Evolutionary conservation across 495 filamentous ascomycete species (phyloP), one percentile per base, ranked within the genome.

Genomic region (Tuber aestivum): DNA sequence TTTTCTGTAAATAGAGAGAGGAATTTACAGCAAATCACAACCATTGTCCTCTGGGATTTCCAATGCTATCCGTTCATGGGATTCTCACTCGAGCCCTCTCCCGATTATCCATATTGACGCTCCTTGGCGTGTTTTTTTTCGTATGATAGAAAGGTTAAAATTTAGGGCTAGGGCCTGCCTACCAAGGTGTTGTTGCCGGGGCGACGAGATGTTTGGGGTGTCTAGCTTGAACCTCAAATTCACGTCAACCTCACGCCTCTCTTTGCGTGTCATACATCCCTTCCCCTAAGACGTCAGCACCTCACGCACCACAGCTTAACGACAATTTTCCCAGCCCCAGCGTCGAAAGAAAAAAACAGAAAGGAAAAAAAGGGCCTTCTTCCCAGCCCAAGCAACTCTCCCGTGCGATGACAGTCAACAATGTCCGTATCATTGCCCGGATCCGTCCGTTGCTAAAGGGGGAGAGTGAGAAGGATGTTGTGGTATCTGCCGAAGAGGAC

Each of bases 371-470:
- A n/a, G 65, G 65, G 65, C 74, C 74, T 65, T 72, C 50, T 56
- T 23, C 68, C 35, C 32, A 56, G 70, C 70, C 70, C 76, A 41
- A 56, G 70, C 41, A 20, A 21, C 56, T 14, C 56, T 37, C 2
- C 40, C 20, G 70, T 41, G 45, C 70, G 2, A 27, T 71, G 16
- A 69, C 72, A 27, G 56, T 41, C 45, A 80, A 81, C 40, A 80
- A 73, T 76, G 92, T 97, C 38, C 89, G 93, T 71, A 94, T 97
- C 72, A 91, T 97, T 75, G 95, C 95, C 61, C 88, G 95, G 70
- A 90, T 99, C 75, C 89, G 95, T 74, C 95, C 95, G 35, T 90
- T 97, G 70, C 89, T 97, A 48, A 91, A 92, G 79, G 89, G 89
- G 56, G 95, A 97, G 85, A 86, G 90, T 14, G 92, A 92, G 77